Percentiles rank a stretch among this genome's conserved stretches.
Evolutionary conservation across 2,329 filamentous ascomycete species (phyloP).

Genomic region (Aspergillus fumigatiaffinis): DNA sequence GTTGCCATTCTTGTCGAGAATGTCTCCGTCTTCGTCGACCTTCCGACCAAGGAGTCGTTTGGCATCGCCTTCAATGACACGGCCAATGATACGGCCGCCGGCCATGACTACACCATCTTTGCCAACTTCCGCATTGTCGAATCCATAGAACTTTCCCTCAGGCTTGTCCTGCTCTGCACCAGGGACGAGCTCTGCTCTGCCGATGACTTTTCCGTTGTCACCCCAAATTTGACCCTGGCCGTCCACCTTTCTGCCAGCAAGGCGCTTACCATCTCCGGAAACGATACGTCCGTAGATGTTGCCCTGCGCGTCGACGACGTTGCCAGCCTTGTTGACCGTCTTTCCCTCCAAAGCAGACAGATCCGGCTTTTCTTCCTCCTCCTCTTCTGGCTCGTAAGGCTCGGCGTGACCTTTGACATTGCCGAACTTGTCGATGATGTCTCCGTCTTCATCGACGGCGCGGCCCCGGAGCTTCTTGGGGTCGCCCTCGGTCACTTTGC

Average conservation of each 20-base stretch:
- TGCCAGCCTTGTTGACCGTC: conserved; percentile 61
- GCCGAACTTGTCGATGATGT: conserved; percentile 73
- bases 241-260: conserved; percentile 61
- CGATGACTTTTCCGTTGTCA: conserved; percentile 59
- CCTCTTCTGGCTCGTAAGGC: conserved; percentile 50
- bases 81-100: conserved; percentile 47
- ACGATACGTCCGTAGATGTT: conserved; percentile 55
- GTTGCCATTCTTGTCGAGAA: conserved; percentile 65
- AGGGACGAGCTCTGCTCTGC: conserved; percentile 54
- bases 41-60: conserved; percentile 62
- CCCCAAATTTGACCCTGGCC: conserved; percentile 62
- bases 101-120: conserved; percentile 56
- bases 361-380: conserved; percentile 48
- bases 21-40: conserved; percentile 66
- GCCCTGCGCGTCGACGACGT: conserved; percentile 58
- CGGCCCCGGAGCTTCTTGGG: conserved; percentile 69
- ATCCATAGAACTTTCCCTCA: conserved; percentile 59
- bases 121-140: conserved; percentile 52
- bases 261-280: conserved; percentile 51
- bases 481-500: conserved; percentile 67
- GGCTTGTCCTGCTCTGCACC: conserved; percentile 46
- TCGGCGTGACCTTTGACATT: conserved; percentile 59
- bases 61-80: conserved; percentile 60
- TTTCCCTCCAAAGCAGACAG: conserved; percentile 59
- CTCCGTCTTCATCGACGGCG: conserved; percentile 74